Base-by-base conservation (phyloP, 768 basidiomycete genomes). In the Pleurotus cornucopiae region DNA sequence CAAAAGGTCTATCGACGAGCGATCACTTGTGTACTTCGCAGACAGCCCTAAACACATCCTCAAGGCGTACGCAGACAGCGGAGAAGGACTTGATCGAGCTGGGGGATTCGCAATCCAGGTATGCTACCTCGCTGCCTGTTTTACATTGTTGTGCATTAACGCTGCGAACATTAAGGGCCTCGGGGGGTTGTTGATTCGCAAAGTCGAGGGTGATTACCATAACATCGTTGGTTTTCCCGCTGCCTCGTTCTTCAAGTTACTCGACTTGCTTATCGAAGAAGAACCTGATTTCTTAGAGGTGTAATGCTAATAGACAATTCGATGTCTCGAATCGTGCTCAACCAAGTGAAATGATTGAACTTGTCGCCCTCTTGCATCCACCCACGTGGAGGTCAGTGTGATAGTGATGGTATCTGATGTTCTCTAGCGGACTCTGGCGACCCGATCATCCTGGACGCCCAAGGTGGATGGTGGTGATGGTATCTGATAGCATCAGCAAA, bases 91-190 rank as follows among this genome's bases (percentile, higher is more conserved):
- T 41, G 89, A 94, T 64, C 80, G 93, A 16, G 95, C 96, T 0
- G 96, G 96, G 2, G 96, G 96, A 0, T 98, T 98, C 67, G 94
- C 93, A 1, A 84, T 94, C 40, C 96, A 98, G 78, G 93, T 92
- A 60, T 46, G 75, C 63, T 16, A 9, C 30, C 30, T 9, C 30
- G 11, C 23, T 25, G 9, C 30, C 30, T 34, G 30, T 2, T 7
- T 9, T 9, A 1, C 2, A 3, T 11, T 9, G 1, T 34, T 11
- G 30, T 34, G 30, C 30, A 12, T 9, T 34, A 34, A 34, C 30
- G 30, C 30, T 34, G 11, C 20, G 41, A 21, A 4, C 3, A 12
- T 44, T 9, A 16, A 92, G 89, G 92, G 93, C 1, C 73, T 88
- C 2, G 96, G 96, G 0, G 88, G 88, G 2, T 57, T 93, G 45